Evolutionary conservation across 345 rosid species (phyloP), one percentile per base, ranked within the genome.

Genomic region (Arabidopsis suecica): DNA sequence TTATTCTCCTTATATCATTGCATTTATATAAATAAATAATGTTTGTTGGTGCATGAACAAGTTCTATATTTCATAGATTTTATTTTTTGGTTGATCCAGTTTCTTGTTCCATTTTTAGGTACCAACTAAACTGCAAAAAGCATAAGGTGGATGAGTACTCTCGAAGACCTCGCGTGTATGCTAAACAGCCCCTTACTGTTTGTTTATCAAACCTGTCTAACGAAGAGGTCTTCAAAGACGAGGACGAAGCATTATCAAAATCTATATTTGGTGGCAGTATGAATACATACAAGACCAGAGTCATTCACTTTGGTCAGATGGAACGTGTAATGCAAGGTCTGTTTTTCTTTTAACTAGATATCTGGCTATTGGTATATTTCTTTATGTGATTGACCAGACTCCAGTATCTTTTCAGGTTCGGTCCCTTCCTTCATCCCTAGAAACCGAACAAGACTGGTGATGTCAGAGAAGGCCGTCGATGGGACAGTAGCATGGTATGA

Each of bases 401-500:
- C 71, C 65, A 49, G 34, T 72, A 33, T 78, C 33, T 65, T 62
- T 51, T 59, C 64, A 78, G 77, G 73, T 60, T 12, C 74, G 74
- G 81, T 28, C 36, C 75, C 84, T 36, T 79, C 84, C 65, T 13
- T 51, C n/a, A 82, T 87, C 67, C 84, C 77, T 62, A 82, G 77
- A 79, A 33, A 78, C 72, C 80, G 67, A 54, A 79, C 86, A 75
- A 87, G 77, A 71, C 78, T 95, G 88, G 78, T 89, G 22, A 71
- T 95, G 93, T 85, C 86, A 71, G 91, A 92, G 87, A 95, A 89
- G 83, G 84, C 85, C 62, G 80, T 77, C 30, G 93, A 90, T 80
- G 96, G 97, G 74, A 89, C 96, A 25, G 89, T 96, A 60, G 96
- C 93, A 67, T 79, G 93, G 86, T 81, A 79, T 77, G 88, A 84